Percentiles rank a stretch among this genome's conserved stretches.
phyloP scores from a whole-genome alignment of 106 monocot species.

The Amphibolis antarctica region DNA sequence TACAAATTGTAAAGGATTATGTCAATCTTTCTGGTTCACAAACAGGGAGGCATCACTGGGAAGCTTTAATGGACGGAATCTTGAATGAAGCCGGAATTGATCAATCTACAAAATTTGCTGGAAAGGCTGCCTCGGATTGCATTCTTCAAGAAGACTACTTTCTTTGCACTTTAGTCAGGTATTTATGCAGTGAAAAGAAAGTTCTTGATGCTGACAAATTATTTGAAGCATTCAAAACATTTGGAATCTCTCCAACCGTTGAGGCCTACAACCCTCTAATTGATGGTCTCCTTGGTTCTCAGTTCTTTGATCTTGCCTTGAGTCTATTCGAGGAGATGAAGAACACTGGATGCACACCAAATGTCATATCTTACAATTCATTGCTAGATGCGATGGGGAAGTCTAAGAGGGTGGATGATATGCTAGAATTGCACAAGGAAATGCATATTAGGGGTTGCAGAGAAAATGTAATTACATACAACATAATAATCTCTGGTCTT shows the following conservation, averaged over 20 bases:
- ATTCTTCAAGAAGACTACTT: conserved; percentile 51
- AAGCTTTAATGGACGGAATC: conserved; percentile 61
- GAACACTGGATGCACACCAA: conserved; percentile 34
- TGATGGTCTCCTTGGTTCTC: conserved; percentile 29
- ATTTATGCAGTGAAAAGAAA: conserved; percentile 57
- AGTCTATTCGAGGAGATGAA: conserved; percentile 73
- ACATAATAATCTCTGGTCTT: conserved; percentile 76
- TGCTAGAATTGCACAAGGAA: conserved; percentile 63
- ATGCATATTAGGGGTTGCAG: conserved; percentile 52
- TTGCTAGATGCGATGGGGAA: conserved; percentile 59
- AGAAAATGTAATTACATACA: conserved; percentile 50
- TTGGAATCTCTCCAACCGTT: conserved; percentile 39
- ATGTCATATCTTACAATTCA: conserved; percentile 59
- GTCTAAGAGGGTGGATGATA: conserved; percentile 38
- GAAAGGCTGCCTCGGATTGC: conserved; percentile 20
- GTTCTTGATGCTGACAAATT: conserved; percentile 41
- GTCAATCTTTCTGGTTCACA: conserved; percentile 19
- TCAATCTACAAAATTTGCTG: conserved; percentile 45
- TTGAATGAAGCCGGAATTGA: conserved; percentile 44
- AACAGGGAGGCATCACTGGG: conserved; percentile 46
- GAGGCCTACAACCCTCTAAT: conserved; percentile 69
- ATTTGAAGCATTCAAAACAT: conserved; percentile 48
- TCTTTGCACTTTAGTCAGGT: conserved; percentile 45
- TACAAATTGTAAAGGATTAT: conserved; percentile 31
- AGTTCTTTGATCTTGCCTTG: conserved; percentile 19